Evolutionary conservation across 805 yeast genomes (phyloP).

Genomic region (Cyberlindnera mississippiensis): DNA sequence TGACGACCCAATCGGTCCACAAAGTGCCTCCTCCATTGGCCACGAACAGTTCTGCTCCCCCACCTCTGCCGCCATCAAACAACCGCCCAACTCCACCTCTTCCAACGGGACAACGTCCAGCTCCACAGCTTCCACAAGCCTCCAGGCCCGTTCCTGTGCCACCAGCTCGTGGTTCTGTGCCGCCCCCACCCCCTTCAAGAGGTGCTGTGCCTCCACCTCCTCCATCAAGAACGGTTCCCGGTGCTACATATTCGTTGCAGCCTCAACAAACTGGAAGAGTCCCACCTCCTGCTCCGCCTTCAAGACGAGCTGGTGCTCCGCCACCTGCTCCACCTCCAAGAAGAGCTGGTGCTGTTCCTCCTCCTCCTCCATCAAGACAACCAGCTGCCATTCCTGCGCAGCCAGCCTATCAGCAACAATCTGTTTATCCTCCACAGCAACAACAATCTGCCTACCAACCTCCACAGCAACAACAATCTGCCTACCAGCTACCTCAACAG

Average conservation of each 20-base stretch:
- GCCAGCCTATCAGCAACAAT: constrained; percentile 19
- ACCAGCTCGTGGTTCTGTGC: constrained; percentile 13
- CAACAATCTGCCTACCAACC: constrained; percentile 21
- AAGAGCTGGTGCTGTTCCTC: constrained; percentile 19
- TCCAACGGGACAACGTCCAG: constrained; percentile 6
- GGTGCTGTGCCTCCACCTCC: constrained; percentile 24
- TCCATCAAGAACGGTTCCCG: constrained; percentile 26
- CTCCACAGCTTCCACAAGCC: constrained; percentile 1
- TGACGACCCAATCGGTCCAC: constrained; percentile 16
- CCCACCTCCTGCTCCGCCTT: constrained; percentile 26
- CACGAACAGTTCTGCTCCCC: constrained; percentile 4
- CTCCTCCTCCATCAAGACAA: constrained; percentile 22
- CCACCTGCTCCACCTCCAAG: constrained; percentile 27
- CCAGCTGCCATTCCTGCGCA: constrained; percentile 16
- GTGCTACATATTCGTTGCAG: constrained; percentile 1
- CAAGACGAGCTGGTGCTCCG: constrained; percentile 19
- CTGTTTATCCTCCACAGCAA: constrained; percentile 23
- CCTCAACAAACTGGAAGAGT: constrained; percentile 20
- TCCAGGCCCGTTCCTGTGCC: constrained; percentile 8
- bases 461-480: constrained; percentile 23
- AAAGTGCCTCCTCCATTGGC: constrained; percentile 25
- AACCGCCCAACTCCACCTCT: constrained; percentile 17
- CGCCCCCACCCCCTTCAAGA: constrained; percentile 15
- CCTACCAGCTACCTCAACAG: constrained; percentile 6
- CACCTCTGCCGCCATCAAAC: constrained; percentile 7